Percentiles rank a stretch among this genome's conserved stretches.
Evolutionary conservation across 2,329 filamentous ascomycete genomes (phyloP).

Genomic region (Paramyrothecium roridum): DNA sequence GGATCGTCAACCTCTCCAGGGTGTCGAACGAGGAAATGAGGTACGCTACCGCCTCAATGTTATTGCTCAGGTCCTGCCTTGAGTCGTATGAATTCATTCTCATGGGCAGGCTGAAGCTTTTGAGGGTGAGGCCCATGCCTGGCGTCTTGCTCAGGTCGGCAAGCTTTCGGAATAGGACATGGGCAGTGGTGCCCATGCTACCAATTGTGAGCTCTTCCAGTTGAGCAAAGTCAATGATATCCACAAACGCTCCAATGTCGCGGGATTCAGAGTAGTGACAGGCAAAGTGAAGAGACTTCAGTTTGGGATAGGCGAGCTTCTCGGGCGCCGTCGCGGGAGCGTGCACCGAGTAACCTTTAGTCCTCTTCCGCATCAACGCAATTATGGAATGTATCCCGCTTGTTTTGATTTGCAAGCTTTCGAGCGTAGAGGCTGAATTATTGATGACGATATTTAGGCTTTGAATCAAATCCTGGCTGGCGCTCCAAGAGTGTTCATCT

Average conservation of each 20-base stretch:
- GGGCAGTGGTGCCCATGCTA: not conserved
- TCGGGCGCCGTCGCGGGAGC: too few species aligned
- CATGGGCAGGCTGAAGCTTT: slow-evolving; percentile 1
- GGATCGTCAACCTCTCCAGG: slow-evolving; percentile 5
- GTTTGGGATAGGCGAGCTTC: not conserved
- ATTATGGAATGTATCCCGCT: not conserved
- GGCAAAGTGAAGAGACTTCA: slow-evolving; percentile 9
- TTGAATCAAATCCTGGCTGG: not conserved
- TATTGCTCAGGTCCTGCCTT: not conserved
- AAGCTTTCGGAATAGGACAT: not conserved
- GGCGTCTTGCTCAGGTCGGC: not conserved
- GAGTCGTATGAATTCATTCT: not conserved
- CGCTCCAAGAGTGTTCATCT: not conserved
- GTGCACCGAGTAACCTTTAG: too few species aligned
- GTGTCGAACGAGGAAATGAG: slow-evolving; percentile 14
- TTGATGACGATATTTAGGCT: not conserved
- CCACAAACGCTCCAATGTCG: not conserved
- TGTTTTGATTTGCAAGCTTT: not conserved
- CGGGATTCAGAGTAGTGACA: too few species aligned
- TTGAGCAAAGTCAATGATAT: slow-evolving; percentile 8
- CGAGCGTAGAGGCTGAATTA: slow-evolving; percentile 13
- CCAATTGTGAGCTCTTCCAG: slow-evolving; percentile 6
- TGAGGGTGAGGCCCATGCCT: slow-evolving; percentile 1
- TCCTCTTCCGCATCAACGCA: too few species aligned
- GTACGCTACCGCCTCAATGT: not conserved